These are phyloP conservation scores for Dichotomopilus funicola DNA, from an alignment of 2,329 filamentous ascomycete species.

Conservation along the genomic window DNA sequence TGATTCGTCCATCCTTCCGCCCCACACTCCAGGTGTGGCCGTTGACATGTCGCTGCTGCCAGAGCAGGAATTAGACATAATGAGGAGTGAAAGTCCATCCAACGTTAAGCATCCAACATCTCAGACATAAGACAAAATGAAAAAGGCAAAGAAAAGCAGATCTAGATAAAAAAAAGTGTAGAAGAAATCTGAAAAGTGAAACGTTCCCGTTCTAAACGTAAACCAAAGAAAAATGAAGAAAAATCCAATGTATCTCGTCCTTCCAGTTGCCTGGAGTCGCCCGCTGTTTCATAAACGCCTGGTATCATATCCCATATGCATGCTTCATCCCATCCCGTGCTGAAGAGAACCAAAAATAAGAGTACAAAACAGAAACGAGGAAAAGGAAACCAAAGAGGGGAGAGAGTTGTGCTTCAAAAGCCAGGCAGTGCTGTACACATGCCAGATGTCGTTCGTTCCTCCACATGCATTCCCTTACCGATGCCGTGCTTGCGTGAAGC, in stretches of 20 bases:
- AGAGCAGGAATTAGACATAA: slow-evolving; percentile 22
- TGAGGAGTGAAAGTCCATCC: slow-evolving; percentile 9
- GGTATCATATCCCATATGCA: slow-evolving; percentile 25
- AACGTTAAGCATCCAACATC: slow-evolving; percentile 13
- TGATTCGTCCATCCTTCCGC: background rate
- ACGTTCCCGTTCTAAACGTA: background rate
- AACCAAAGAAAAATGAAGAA: slow-evolving; percentile 8
- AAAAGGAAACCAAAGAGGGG: slow-evolving; percentile 13
- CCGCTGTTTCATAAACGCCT: slow-evolving; percentile 21
- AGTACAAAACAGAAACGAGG: slow-evolving; percentile 14
- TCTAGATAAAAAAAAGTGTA: slow-evolving; percentile 13
- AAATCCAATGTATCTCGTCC: slow-evolving; percentile 1
- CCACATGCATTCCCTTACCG: slow-evolving; percentile 17
- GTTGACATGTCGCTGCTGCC: slow-evolving; percentile 16
- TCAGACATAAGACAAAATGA: slow-evolving; percentile 14
- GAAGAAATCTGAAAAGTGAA: background rate
- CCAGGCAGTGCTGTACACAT: slow-evolving; percentile 23
- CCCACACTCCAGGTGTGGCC: background rate
- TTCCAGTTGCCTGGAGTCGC: slow-evolving; percentile 20
- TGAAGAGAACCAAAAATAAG: slow-evolving; percentile 12
- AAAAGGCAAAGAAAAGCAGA: slow-evolving; percentile 12
- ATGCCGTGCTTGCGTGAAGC: slow-evolving; percentile 21
- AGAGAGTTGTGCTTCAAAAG: slow-evolving; percentile 1
- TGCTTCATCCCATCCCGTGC: slow-evolving; percentile 11
- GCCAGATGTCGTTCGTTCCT: slow-evolving; percentile 8